Evolutionary conservation across 2,329 filamentous ascomycete species (phyloP).

Genomic region (Dothideomycetes sp.): DNA sequence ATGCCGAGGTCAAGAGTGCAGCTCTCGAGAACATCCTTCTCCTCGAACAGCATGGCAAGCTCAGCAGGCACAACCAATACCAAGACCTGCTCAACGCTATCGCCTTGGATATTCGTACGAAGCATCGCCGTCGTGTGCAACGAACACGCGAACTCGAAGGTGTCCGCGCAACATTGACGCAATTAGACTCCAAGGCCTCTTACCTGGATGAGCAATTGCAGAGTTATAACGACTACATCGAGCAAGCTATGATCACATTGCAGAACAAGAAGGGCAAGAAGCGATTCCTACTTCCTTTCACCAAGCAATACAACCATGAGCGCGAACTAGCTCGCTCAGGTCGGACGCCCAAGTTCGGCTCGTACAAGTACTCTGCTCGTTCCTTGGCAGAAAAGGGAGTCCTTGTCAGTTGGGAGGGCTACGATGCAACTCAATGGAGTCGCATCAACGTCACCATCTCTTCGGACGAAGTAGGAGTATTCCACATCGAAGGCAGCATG

Average conservation of each 20-base stretch:
- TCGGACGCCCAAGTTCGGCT: slow-evolving; percentile 92
- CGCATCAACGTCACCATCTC: slow-evolving; percentile 90
- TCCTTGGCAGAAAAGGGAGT: slow-evolving; percentile 89
- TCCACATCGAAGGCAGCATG: slow-evolving; percentile 81
- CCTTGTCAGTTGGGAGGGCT: slow-evolving; percentile 81
- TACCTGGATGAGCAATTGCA: slow-evolving; percentile 94
- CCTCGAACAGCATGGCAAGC: slow-evolving; percentile 72
- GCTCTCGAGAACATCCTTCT: slow-evolving; percentile 89
- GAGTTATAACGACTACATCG: slow-evolving; percentile 98
- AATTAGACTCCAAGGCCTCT: slow-evolving; percentile 74
- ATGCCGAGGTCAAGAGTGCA: slow-evolving; percentile 84
- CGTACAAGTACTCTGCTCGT: slow-evolving; percentile 91
- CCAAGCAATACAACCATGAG: slow-evolving; percentile 97
- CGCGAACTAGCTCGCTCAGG: slow-evolving; percentile 87
- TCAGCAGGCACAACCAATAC: slow-evolving; percentile 80
- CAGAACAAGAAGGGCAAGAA: slow-evolving; percentile 97
- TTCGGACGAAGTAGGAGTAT: slow-evolving; percentile 87
- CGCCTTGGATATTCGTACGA: slow-evolving; percentile 90
- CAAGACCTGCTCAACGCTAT: slow-evolving; percentile 98
- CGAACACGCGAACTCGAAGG: slow-evolving; percentile 84
- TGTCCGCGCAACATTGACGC: slow-evolving; percentile 63
- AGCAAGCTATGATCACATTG: slow-evolving; percentile 93
- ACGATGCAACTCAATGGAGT: slow-evolving; percentile 74
- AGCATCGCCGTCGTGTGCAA: slow-evolving; percentile 86
- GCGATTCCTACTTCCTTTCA: slow-evolving; percentile 89